phyloP scores from a whole-genome alignment of 169 alveolate species.

The Plasmodium knowlesi region DNA sequence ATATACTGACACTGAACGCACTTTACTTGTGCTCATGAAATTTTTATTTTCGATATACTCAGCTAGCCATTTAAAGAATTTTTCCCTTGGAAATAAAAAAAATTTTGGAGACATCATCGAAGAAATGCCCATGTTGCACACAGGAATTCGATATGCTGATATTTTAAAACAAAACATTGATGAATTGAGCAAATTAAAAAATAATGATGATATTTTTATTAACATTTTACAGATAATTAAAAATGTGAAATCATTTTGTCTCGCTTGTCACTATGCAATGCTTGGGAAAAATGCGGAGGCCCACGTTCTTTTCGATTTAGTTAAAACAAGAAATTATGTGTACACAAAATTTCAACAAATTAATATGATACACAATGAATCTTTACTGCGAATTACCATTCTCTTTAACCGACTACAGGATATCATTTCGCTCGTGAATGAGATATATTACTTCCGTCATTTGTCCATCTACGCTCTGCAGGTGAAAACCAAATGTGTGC shows the following conservation, averaged over 20 bases:
- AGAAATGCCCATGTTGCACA: conserved; percentile 37
- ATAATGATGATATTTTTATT: conserved; percentile 74
- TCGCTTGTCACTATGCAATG: conserved; percentile 78
- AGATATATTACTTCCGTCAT: conserved; percentile 43
- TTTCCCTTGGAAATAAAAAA: conserved; percentile 23
- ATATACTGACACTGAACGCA: conserved; percentile 55
- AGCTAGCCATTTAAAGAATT: conserved; percentile 8
- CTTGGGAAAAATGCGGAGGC: conserved; percentile 80
- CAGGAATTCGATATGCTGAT: conserved; percentile 80
- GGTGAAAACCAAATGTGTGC: conserved; percentile 32
- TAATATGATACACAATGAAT: conserved; percentile 39
- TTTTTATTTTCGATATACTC: conserved; percentile 4
- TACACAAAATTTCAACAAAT: conserved; percentile 32
- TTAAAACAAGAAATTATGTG: conserved; percentile 77
- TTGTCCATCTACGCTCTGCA: conserved; percentile 54
- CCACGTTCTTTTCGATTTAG: conserved; percentile 80
- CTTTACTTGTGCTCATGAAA: conserved; percentile 33
- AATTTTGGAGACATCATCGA: conserved; percentile 25
- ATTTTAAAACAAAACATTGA: conserved; percentile 82
- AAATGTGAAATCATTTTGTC: conserved; percentile 77
- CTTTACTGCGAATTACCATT: conserved; percentile 76
- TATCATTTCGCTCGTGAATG: conserved; percentile 27
- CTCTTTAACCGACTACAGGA: conserved; percentile 77
- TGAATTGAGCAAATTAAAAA: conserved; percentile 69
- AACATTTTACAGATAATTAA: conserved; percentile 79